Evolutionary conservation across 108 stramenopile species (phyloP).

Genomic region (Nannochloropsis gaditana): DNA sequence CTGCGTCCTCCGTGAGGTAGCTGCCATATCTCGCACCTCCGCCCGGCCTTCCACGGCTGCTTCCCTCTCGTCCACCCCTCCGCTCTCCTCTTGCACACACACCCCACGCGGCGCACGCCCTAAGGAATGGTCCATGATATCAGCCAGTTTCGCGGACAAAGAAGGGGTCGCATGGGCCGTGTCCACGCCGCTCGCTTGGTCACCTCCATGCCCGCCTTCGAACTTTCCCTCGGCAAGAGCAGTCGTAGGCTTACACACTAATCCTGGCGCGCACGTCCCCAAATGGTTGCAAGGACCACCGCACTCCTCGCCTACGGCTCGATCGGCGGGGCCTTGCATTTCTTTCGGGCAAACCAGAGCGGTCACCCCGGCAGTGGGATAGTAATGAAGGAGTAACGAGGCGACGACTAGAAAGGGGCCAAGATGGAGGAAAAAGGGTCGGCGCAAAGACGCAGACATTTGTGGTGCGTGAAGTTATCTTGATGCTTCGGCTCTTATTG

Average conservation of each 20-base stretch:
- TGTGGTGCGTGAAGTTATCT: background rate
- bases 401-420: background rate
- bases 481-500: background rate
- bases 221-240: background rate
- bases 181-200: background rate
- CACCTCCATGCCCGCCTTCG: background rate
- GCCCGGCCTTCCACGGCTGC: background rate
- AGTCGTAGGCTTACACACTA: background rate
- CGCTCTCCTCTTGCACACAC: background rate
- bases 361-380: background rate
- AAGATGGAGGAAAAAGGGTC: background rate
- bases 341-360: background rate
- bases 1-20: background rate
- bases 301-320: background rate
- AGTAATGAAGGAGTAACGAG: background rate
- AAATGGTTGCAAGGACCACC: background rate
- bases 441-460: background rate
- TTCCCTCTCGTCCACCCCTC: background rate
- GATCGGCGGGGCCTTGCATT: conserved; percentile 5
- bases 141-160: background rate
- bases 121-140: background rate
- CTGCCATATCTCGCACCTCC: background rate
- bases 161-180: background rate
- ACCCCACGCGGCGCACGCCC: background rate
- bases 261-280: background rate